A percentile compares a stretch with the other conserved stretches of the same genome.
Conservation (phyloP, 176 grass and related monocot species). For the Themeda triandra region DNA sequence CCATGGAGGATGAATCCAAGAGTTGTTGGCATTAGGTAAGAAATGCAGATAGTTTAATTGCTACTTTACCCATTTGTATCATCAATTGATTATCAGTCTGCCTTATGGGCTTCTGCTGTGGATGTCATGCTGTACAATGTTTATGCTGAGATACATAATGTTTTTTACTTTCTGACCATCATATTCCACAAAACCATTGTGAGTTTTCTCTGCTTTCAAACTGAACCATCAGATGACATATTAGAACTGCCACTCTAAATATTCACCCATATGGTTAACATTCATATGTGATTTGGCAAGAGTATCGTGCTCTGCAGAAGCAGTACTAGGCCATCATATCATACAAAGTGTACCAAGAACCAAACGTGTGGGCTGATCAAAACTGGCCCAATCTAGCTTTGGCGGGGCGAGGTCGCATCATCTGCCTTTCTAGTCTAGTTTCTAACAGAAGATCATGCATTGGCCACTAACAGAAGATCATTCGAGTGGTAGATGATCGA, state of each 20-base stretch:
- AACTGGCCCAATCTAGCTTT: neutral
- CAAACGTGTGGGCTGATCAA: neutral
- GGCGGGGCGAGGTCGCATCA: neutral
- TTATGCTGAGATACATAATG: slow-evolving; percentile 38
- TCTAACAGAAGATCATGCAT: neutral
- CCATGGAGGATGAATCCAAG: slow-evolving; percentile 90
- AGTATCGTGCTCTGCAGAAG: neutral
- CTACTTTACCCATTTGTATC: slow-evolving; percentile 17
- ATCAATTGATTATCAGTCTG: slow-evolving; percentile 46
- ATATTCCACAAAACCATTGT: slow-evolving; percentile 17
- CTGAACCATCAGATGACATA: neutral
- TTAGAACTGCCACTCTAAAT: neutral
- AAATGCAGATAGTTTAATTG: neutral
- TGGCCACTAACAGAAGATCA: too few species aligned
- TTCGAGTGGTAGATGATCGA: neutral
- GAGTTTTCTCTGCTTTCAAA: neutral
- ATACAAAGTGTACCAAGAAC: neutral
- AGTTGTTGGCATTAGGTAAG: slow-evolving; percentile 83
- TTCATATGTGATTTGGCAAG: neutral
- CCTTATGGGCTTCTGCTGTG: slow-evolving; percentile 66
- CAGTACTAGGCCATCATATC: neutral
- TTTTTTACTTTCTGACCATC: neutral
- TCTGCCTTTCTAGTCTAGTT: neutral
- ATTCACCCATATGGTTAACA: neutral
- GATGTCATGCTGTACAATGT: slow-evolving; percentile 70